Conservation (phyloP, 1,284 basidiomycete species). For the Xerocomus minutiporus region DNA sequence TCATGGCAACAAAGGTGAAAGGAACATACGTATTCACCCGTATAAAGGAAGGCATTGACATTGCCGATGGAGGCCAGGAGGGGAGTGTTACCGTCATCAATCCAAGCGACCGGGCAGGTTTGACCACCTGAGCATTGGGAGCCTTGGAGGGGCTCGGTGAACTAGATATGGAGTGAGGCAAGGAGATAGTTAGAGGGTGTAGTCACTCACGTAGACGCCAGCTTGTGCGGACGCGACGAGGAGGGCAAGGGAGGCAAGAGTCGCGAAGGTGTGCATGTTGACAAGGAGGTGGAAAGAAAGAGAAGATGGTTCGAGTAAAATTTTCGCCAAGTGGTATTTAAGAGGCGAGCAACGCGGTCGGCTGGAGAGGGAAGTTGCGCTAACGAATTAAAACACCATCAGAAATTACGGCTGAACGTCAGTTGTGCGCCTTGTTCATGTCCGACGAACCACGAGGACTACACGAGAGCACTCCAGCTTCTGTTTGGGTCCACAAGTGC, state of each 20-base stretch:
- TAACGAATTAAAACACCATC: conserved; percentile 11
- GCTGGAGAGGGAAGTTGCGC: conserved; percentile 6
- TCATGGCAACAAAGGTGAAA: not conserved
- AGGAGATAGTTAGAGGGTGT: accelerated
- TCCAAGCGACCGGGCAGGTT: conserved; percentile 52
- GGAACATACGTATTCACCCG: conserved; percentile 43
- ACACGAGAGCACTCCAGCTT: not conserved
- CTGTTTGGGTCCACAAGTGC: too few species aligned
- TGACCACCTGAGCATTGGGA: conserved; percentile 49
- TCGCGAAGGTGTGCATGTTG: conserved; percentile 15
- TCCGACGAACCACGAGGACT: conserved; percentile 13
- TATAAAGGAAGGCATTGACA: conserved; percentile 50
- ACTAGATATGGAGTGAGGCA: conserved; percentile 32
- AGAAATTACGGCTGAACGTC: conserved; percentile 1
- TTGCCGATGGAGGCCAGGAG: conserved; percentile 46
- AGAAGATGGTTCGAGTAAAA: not conserved
- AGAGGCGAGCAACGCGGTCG: conserved; percentile 22
- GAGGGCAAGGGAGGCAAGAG: conserved; percentile 18
- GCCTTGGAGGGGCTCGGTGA: conserved; percentile 42
- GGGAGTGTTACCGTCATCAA: conserved; percentile 56
- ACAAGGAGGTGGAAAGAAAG: not conserved
- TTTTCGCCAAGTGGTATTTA: conserved; percentile 24
- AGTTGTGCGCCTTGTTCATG: not conserved
- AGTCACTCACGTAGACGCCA: conserved; percentile 24
- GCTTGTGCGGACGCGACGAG: conserved; percentile 21